Conservation (phyloP, 2,329 filamentous ascomycete genomes). For the Fusarium torreyae region DNA sequence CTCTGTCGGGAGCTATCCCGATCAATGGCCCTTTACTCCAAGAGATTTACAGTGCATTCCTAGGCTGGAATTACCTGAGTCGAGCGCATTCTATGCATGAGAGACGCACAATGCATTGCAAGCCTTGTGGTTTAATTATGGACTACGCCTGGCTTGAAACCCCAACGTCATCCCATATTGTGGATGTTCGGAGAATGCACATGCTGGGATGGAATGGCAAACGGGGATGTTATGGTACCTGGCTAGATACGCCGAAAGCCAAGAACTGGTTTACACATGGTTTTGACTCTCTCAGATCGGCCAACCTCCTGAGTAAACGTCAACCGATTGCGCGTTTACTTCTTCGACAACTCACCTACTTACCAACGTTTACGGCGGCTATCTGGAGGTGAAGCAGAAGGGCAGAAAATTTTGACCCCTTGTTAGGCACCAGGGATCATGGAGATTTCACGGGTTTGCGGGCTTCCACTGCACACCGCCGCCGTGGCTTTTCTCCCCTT, state of each 20-base stretch:
- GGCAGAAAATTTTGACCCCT: not conserved
- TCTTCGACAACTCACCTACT: slow-evolving; percentile 20
- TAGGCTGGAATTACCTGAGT: slow-evolving; percentile 11
- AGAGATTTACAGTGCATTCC: slow-evolving; percentile 22
- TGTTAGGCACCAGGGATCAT: slow-evolving; percentile 30
- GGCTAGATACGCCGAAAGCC: not conserved
- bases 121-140: slow-evolving; percentile 14
- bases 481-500: slow-evolving; percentile 31
- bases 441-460: slow-evolving; percentile 37
- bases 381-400: slow-evolving; percentile 18
- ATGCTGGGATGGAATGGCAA: slow-evolving; percentile 7
- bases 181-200: slow-evolving; percentile 20
- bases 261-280: not conserved
- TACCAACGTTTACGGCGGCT: slow-evolving; percentile 30
- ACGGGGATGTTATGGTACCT: slow-evolving; percentile 13
- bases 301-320: slow-evolving; percentile 1
- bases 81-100: slow-evolving; percentile 23
- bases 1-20: not conserved
- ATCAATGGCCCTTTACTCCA: slow-evolving; percentile 8
- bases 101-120: slow-evolving; percentile 34
- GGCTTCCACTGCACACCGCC: slow-evolving; percentile 37
- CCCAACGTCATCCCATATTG: slow-evolving; percentile 32
- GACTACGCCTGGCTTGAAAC: slow-evolving; percentile 14
- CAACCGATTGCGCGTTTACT: slow-evolving; percentile 24
- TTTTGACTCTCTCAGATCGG: slow-evolving; percentile 14